Conservation (phyloP, 2,329 filamentous ascomycete species). For the Colletotrichum zoysiae region DNA sequence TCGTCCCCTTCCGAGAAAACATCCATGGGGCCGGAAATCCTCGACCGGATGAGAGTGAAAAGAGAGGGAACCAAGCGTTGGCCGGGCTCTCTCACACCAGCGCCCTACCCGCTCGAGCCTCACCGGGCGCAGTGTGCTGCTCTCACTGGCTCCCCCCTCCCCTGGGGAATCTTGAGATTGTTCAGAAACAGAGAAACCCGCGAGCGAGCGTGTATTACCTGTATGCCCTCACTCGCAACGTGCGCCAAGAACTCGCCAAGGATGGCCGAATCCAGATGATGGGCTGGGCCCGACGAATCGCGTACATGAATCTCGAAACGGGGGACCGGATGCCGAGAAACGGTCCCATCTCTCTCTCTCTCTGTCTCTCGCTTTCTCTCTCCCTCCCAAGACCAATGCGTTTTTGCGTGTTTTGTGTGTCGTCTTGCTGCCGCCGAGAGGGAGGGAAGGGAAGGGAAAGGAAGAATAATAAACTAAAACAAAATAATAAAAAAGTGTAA, state of each 20-base stretch:
- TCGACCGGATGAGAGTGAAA: not conserved
- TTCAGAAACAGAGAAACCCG: constrained; percentile 5
- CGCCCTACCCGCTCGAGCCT: constrained; percentile 6
- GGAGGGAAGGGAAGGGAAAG: not conserved
- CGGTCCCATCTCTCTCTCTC: not conserved
- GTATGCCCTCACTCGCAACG: constrained; percentile 29
- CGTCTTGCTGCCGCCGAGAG: not conserved
- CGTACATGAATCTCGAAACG: constrained; percentile 33
- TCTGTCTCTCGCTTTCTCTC: not conserved
- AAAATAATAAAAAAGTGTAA: too few relatives aligned
- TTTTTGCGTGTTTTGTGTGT: constrained; percentile 18
- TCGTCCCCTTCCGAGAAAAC: constrained; percentile 1
- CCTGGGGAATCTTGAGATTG: not conserved
- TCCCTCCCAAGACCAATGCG: not conserved
- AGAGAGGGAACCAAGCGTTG: constrained; percentile 1
- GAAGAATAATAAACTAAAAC: not conserved
- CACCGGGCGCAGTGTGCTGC: not conserved
- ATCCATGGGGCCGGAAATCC: not conserved
- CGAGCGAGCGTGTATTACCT: not conserved
- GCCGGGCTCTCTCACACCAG: not conserved
- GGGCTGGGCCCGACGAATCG: constrained; percentile 10
- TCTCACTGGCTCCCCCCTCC: not conserved
- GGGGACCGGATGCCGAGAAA: constrained; percentile 17
- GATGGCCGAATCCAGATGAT: constrained; percentile 37
- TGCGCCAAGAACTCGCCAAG: constrained; percentile 39